A percentile compares a stretch with the other conserved stretches of the same genome.
Conservation (phyloP, 345 rosid species). For the Moringa oleifera region DNA sequence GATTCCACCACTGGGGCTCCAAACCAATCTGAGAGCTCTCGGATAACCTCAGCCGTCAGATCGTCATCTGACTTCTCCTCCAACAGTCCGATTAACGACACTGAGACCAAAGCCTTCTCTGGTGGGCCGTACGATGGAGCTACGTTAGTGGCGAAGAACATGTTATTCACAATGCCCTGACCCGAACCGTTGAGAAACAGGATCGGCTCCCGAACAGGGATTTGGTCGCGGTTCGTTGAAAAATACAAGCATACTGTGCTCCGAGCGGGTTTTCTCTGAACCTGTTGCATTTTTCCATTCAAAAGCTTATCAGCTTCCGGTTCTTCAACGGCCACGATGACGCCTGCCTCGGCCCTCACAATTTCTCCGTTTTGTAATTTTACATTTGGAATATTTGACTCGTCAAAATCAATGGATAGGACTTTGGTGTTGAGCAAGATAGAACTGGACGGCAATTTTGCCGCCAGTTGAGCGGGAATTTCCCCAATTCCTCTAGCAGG, state of each 20-base stretch:
- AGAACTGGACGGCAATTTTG: constrained; percentile 48
- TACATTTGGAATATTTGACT: constrained; percentile 30
- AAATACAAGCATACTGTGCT: constrained; percentile 81
- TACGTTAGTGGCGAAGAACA: constrained; percentile 85
- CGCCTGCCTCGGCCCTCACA: constrained; percentile 53
- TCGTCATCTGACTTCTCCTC: constrained; percentile 46
- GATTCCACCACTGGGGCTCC: constrained; percentile 40
- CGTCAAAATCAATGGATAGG: constrained; percentile 41
- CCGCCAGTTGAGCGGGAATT: constrained; percentile 60
- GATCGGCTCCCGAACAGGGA: constrained; percentile 68
- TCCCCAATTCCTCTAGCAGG: constrained; percentile 80
- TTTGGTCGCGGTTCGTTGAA: constrained; percentile 37
- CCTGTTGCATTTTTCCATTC: constrained; percentile 32
- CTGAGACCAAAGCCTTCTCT: constrained; percentile 65
- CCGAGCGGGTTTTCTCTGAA: constrained; percentile 35
- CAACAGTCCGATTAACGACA: constrained; percentile 67
- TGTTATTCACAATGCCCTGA: constrained; percentile 76
- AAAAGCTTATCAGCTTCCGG: constrained; percentile 58
- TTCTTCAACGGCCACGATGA: constrained; percentile 80
- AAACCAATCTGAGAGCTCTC: constrained; percentile 75
- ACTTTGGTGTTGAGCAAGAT: constrained; percentile 49
- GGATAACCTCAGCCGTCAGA: constrained; percentile 39
- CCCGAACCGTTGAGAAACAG: constrained; percentile 78
- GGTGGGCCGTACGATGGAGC: constrained; percentile 69
- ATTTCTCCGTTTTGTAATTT: constrained; percentile 47